Evolutionary conservation across 108 stramenopile species (phyloP).

Genomic region (Mediolabrus comicus): DNA sequence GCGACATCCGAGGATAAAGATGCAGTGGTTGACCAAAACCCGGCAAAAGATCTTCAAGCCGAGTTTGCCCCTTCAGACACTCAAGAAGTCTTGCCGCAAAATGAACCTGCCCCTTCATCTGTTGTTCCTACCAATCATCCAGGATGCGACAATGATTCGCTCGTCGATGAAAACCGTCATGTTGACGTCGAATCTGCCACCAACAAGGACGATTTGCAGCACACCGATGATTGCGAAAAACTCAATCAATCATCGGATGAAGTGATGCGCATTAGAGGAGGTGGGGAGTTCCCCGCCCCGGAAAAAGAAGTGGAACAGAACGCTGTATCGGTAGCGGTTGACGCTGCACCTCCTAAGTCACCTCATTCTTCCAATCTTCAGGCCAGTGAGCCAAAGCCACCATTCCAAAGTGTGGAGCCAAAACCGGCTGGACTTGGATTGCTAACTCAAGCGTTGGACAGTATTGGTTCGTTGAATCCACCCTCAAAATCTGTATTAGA

Average conservation of each 20-base stretch:
- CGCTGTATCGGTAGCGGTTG: neutral
- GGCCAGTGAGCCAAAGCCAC: neutral
- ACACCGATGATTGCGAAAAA: neutral
- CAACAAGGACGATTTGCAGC: neutral
- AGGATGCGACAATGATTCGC: neutral
- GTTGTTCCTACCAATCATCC: neutral
- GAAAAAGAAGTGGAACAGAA: neutral
- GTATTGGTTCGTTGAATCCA: neutral
- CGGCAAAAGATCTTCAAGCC: neutral
- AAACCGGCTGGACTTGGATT: neutral
- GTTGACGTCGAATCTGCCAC: neutral
- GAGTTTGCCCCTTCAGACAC: neutral
- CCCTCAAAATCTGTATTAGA: neutral
- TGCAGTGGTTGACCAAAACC: neutral
- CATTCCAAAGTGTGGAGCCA: neutral
- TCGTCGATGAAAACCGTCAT: neutral
- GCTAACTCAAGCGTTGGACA: neutral
- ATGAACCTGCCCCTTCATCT: neutral
- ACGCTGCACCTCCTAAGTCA: neutral
- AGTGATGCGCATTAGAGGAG: slow-evolving; percentile 38
- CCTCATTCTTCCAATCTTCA: neutral
- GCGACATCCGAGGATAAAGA: neutral
- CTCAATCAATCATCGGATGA: slow-evolving; percentile 1
- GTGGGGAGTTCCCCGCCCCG: slow-evolving; percentile 6
- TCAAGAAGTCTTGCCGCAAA: neutral